Evolutionary conservation across 2,329 filamentous ascomycete species (phyloP), one percentile per base, ranked within the genome.

Genomic region (Ophiostoma triangulosporum): DNA sequence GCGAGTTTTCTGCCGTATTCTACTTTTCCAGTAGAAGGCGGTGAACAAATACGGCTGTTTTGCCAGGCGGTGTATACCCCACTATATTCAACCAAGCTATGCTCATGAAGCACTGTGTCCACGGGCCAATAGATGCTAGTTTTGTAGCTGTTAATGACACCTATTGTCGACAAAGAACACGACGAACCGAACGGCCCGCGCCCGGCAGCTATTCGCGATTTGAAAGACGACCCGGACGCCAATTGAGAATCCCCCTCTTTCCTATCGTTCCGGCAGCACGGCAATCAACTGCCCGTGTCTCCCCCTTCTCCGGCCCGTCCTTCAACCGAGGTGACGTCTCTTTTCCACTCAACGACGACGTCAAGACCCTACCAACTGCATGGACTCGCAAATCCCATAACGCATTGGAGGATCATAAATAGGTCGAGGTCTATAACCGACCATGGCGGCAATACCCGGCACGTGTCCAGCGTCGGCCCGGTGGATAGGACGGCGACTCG

Each of bases 1-100:
- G 20, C 33, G 11, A 46, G 40, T 40, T 50, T 54, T 54, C 53
- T 54, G 53, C 53, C 53, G 53, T 32, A 32, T 54, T 54, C 33
- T 48, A 48, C 38, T 54, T 54, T 48, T 53, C 45, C 48, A 20
- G 15, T 20, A 29, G 9, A 31, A 48, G 35, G 29, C 52, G 14
- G 9, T 27, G 33, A 50, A 26, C 2, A 15, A 12, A n/a, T 24
- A 12, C 24, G 35, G 27, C 51, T 5, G 15, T 40, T 43, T 48
- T 40, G 15, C 24, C 35, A 33, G 49, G 49, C 53, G 53, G 49
- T 54, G 52, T 50, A 36, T 4, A 35, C 35, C n/a, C 27, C 46
- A 48, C 46, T 32, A 48, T 31, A 22, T 22, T 33, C 46, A n/a
- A n/a, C 17, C 29, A 7, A 48, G 27, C 26, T 48, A 33, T 15